phyloP scores from a whole-genome alignment of 2,329 filamentous ascomycete genomes.

The Ophiostoma novo-ulmi region DNA sequence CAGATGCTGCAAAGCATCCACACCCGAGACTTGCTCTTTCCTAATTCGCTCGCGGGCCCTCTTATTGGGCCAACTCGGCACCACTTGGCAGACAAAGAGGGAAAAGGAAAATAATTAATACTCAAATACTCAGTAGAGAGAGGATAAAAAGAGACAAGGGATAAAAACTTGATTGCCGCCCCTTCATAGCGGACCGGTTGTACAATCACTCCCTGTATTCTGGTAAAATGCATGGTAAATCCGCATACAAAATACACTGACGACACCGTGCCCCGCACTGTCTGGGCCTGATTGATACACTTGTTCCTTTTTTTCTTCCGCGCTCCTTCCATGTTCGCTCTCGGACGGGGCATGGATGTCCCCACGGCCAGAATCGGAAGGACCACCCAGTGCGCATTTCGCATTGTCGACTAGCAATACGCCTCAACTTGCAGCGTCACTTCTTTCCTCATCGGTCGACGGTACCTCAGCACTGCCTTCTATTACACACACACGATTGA shows the following conservation, averaged over 20 bases:
- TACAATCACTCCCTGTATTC: background rate
- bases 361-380: constrained; percentile 24
- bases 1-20: constrained; percentile 9
- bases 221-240: background rate
- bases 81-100: constrained; percentile 11
- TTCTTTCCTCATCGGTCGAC: constrained; percentile 11
- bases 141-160: background rate
- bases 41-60: background rate
- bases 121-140: background rate
- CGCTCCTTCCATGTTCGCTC: background rate
- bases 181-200: background rate
- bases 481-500: background rate
- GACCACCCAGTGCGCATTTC: constrained; percentile 12
- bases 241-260: background rate
- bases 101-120: background rate
- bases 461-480: background rate
- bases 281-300: background rate
- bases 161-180: constrained; percentile 2
- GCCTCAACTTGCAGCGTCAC: constrained; percentile 5
- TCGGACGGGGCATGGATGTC: constrained; percentile 2
- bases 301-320: constrained; percentile 14
- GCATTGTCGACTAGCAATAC: background rate
- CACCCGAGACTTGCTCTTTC: background rate
- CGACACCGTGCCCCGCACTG: constrained; percentile 21
- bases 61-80: constrained; percentile 5